Evolutionary conservation across 2,329 filamentous ascomycete species (phyloP), one percentile per base, ranked within the genome.

Genomic region (Hortaea sp.): DNA sequence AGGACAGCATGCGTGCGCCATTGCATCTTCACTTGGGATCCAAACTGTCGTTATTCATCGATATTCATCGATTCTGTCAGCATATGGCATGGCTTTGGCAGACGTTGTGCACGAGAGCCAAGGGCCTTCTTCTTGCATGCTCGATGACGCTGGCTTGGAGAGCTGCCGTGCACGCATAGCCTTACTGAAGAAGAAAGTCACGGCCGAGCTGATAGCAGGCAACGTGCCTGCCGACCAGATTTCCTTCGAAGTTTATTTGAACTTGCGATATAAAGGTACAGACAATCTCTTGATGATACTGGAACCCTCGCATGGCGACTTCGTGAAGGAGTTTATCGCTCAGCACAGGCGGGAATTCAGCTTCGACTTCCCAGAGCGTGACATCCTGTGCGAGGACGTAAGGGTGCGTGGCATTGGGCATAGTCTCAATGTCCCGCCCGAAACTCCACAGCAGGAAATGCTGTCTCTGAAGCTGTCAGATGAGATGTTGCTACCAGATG

Each of bases 81-180:
- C 87, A 0, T 92, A 94, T 55, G 87, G 87, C 6, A 92, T 94
- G 84, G 85, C 87, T 1, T 69, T 94, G 5, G 88, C 88, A 6
- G 88, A 94, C 57, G 86, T 94, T 0, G 88, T 94, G 0, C 85
- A 94, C 50, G 88, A 94, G 66, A 76, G 82, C 12, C 88, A 94
- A 59, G 84, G 88, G 59, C 83, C 84, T 6, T 74, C 77, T 49
- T 77, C 74, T 70, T 50, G 69, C 70, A 5, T 78, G 72, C 72
- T 71, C 72, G 76, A 79, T 13, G 57, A 64, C 1, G 73, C 73
- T 31, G 71, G 73, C 0, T 75, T 77, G 0, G 70, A 81, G 2
- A 63, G 73, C 5, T 78, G 79, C 31, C 46, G 34, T 35, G 45
- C 40, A 0, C 57, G 68, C 5, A 63, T 69, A 31, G 43, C 53